phyloP scores from a whole-genome alignment of 495 filamentous ascomycete species.

The Aspergillus mulundensis region DNA sequence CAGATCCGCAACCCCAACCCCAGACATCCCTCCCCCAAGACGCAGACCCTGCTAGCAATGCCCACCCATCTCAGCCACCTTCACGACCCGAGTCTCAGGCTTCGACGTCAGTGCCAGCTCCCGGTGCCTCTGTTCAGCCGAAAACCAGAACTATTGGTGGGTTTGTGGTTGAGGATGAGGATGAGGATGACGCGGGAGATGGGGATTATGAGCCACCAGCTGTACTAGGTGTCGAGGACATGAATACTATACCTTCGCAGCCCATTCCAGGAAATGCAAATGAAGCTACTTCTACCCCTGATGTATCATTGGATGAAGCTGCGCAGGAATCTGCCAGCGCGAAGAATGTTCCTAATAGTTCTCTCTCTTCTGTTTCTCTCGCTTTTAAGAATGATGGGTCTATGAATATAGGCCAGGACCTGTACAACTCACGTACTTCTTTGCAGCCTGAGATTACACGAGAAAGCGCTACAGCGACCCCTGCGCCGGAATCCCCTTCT shows the following conservation, averaged over 20 bases:
- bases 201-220: constrained; percentile 54
- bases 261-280: constrained; percentile 54
- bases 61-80: constrained; percentile 32
- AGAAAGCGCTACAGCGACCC: constrained; percentile 38
- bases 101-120: constrained; percentile 34
- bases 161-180: constrained; percentile 75
- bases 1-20: constrained; percentile 22
- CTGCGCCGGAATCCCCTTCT: constrained; percentile 38
- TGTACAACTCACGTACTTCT: constrained; percentile 41
- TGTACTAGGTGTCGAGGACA: constrained; percentile 44
- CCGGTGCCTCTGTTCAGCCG: constrained; percentile 33
- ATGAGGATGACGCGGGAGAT: constrained; percentile 47
- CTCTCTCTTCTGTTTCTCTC: constrained; percentile 45
- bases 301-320: constrained; percentile 56
- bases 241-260: constrained; percentile 47
- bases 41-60: constrained; percentile 25
- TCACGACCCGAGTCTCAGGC: constrained; percentile 37
- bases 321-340: constrained; percentile 50
- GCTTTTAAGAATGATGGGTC: constrained; percentile 45
- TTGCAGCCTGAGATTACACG: constrained; percentile 30
- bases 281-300: constrained; percentile 54
- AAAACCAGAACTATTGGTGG: constrained; percentile 73
- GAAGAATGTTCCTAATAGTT: constrained; percentile 51
- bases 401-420: constrained; percentile 38
- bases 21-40: constrained; percentile 25